Base-by-base conservation (phyloP, 1,284 basidiomycete genomes). In the Pseudozyma hubeiensis region DNA sequence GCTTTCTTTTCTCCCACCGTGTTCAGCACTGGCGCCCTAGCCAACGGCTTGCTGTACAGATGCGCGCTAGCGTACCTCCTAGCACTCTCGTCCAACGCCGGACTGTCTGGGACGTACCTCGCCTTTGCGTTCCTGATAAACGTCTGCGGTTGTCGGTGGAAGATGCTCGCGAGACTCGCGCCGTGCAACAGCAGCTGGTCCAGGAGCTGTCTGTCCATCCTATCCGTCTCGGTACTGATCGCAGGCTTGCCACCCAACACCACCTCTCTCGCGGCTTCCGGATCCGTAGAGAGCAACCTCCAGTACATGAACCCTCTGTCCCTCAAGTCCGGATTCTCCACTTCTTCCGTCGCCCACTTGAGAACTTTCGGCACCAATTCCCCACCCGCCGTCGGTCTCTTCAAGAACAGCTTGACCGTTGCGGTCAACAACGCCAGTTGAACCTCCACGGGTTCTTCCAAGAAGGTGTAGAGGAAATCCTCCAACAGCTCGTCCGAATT, bases 221-320 rank as follows among this genome's bases (percentile, higher is more conserved):
- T 87, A 83, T 99, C 97, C 7, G 94, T 93, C 84, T 99, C 95
- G 1, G 94, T 98, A n/a, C 93, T 95, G 74, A 99, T 98, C 4
- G 93, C 88, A 16, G 97, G 97, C 80, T 97, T 98, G 73, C 94
- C 92, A 8, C 93, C 89, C 17, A 99, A 88, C n/a, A 99, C 94
- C 66, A 99, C 92, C 75, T 93, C 63, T 44, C 91, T 89, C 3
- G 97, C 96, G 1, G 92, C 91, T 1, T 90, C 87, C 2, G 97
- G 94, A 84, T 97, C 94, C 76, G 72, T 91, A 1, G 96, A 96
- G 40, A 99, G 88, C 86, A 99, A 88, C 49, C 97, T 90, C 96
- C 96, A 99, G 86, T 99, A 99, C 92, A 99, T 98, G 87, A 96
- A 99, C 0, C 96, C 97, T 66, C 97, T 88, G 85, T 99, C 97